Base-by-base conservation (phyloP, 2,329 filamentous ascomycete genomes). In the Thelonectria olida region DNA sequence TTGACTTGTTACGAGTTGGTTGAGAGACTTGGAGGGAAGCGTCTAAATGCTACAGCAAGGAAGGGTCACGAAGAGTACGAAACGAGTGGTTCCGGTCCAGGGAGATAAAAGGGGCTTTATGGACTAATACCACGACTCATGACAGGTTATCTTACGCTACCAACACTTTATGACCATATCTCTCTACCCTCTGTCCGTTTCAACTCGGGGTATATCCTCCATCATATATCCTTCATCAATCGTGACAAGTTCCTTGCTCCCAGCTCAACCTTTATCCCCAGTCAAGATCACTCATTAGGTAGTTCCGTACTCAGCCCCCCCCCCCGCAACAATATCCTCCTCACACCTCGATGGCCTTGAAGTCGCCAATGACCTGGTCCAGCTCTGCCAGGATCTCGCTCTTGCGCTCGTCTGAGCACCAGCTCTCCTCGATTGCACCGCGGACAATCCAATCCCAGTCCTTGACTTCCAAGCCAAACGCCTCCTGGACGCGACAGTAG, bases 401-500 rank as follows among this genome's bases (percentile, higher is more conserved):
- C 79, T 93, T 93, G 71, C 91, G 84, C 64, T 80, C 80, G 38
- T 85, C 80, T 28, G 79, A 78, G 72, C 90, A 90, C 91, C 91
- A 93, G 71, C 90, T 92, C 22, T 88, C 89, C 62, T 85, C 79
- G 10, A 93, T 87, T 19, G 85, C 82, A 36, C 85, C 85, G 64
- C 81, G 80, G 10, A 85, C 87, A 69, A 94, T 89, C 6, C 72
- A 76, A 65, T 79, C 82, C 92, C 91, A 93, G 54, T 94, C 90
- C n/a, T 78, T 75, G 4, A 88, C 76, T 20, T 75, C 82, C 65
- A 94, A 75, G 4, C 78, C 73, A 74, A 92, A 92, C 1, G 88
- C 87, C 41, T 92, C 88, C 74, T 94, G 90, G 27, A 94, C 89
- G 1, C 88, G 89, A 68, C 87, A 90, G 61, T 73, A 93, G 67